phyloP scores from a whole-genome alignment of 176 grass and related monocot species.

The Carex pumila region DNA sequence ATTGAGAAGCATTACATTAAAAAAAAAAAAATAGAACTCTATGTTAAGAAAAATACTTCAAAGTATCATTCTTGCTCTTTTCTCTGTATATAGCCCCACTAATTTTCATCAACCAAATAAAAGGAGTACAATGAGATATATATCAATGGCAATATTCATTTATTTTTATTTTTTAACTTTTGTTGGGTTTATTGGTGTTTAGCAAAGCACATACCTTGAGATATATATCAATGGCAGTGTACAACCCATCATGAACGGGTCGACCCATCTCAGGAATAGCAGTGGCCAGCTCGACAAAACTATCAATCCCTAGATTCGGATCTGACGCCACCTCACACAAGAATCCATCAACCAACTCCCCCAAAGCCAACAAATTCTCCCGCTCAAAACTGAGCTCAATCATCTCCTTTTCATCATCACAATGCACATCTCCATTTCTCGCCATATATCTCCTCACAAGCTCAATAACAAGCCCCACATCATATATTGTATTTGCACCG shows the following conservation, averaged over 20 bases:
- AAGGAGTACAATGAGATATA: too few species aligned
- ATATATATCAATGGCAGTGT: constrained; percentile 85
- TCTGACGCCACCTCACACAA: constrained; percentile 78
- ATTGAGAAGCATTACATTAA: neutral
- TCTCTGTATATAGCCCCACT: neutral
- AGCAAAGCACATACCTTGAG: constrained; percentile 58
- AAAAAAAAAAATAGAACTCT: neutral
- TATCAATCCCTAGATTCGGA: constrained; percentile 60
- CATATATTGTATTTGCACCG: constrained; percentile 24
- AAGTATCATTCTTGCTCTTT: neutral
- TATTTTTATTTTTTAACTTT: neutral
- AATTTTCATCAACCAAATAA: too few species aligned
- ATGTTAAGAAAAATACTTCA: neutral
- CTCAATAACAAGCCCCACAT: constrained; percentile 57
- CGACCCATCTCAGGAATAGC: constrained; percentile 64
- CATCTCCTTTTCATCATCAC: constrained; percentile 56
- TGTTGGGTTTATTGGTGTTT: neutral
- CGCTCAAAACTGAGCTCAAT: constrained; percentile 56
- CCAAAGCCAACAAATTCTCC: constrained; percentile 63
- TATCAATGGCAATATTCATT: too few species aligned
- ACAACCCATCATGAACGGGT: constrained; percentile 70
- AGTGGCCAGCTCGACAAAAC: constrained; percentile 63
- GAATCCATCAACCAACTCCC: constrained; percentile 72
- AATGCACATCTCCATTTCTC: constrained; percentile 30
- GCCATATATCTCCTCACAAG: constrained; percentile 76